Evolutionary conservation across 768 basidiomycete genomes (phyloP).

Genomic region (Polyporus arcularius): DNA sequence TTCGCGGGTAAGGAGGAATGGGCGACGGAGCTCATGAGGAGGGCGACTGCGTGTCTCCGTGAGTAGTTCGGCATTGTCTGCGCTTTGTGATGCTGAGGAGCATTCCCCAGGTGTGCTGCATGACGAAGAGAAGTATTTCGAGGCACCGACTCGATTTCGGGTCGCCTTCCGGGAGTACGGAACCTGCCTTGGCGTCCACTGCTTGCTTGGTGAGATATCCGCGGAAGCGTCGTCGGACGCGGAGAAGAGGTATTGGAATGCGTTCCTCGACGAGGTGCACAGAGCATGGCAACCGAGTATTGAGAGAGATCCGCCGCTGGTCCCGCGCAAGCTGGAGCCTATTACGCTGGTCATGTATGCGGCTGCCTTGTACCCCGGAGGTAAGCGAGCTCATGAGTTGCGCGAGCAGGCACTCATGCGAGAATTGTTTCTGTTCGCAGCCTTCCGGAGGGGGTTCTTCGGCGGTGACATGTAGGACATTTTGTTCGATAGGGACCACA

Average conservation of each 20-base stretch:
- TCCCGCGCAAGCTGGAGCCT: constrained; percentile 17
- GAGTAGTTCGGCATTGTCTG: constrained; percentile 1
- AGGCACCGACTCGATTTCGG: constrained; percentile 20
- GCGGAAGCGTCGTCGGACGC: neutral
- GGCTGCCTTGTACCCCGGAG: constrained; percentile 24
- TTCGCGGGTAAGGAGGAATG: constrained; percentile 26
- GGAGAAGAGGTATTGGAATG: constrained; percentile 18
- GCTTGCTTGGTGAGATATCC: constrained; percentile 5
- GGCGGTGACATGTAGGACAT: too few relatives aligned
- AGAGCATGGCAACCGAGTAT: constrained; percentile 4
- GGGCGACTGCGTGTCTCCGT: constrained; percentile 24
- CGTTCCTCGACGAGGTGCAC: constrained; percentile 8
- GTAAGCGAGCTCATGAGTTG: constrained; percentile 11
- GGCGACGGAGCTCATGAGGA: constrained; percentile 24
- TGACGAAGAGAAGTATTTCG: constrained; percentile 24
- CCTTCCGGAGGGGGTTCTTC: too few relatives aligned
- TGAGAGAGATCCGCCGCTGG: constrained; percentile 5
- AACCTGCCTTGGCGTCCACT: constrained; percentile 26
- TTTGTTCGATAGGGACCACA: too few relatives aligned
- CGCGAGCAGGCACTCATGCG: too few relatives aligned
- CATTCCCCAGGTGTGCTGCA: neutral
- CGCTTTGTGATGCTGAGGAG: neutral
- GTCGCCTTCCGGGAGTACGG: constrained; percentile 33
- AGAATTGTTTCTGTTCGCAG: too few relatives aligned
- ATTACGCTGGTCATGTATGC: constrained; percentile 30